phyloP scores from a whole-genome alignment of 2,329 filamentous ascomycete species.

The Neoscytalidium dimidiatum region DNA sequence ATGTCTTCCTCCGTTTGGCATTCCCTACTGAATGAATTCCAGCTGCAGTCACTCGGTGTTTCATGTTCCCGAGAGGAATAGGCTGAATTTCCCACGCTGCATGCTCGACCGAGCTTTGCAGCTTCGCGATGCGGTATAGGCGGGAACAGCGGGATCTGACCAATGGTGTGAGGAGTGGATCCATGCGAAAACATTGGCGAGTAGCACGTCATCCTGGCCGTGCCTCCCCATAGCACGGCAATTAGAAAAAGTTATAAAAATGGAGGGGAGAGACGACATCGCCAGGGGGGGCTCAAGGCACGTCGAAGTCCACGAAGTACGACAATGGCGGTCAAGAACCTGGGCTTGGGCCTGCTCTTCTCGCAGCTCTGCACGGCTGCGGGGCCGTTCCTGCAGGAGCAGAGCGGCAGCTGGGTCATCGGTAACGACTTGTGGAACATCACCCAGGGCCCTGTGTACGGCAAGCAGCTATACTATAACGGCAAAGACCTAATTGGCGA shows the following conservation, averaged over 20 bases:
- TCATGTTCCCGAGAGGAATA: background rate
- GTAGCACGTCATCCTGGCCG: slow-evolving; percentile 1
- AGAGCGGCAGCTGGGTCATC: slow-evolving; percentile 36
- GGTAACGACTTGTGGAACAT: slow-evolving; percentile 47
- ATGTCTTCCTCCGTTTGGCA: too few relatives aligned
- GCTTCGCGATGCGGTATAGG: background rate
- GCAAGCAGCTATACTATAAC: slow-evolving; percentile 45
- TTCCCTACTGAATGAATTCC: too few relatives aligned
- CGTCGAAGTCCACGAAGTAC: background rate
- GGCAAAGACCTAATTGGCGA: slow-evolving; percentile 43
- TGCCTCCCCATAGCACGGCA: background rate
- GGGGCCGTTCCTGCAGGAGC: slow-evolving; percentile 33
- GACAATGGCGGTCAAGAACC: background rate
- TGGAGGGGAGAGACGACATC: background rate
- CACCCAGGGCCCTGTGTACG: slow-evolving; percentile 41
- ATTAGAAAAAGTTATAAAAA: background rate
- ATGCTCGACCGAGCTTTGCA: background rate
- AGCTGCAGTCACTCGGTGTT: background rate
- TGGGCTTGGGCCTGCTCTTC: background rate
- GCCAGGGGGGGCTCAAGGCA: background rate
- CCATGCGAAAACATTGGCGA: background rate
- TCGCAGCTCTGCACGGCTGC: slow-evolving; percentile 4
- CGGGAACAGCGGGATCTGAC: background rate
- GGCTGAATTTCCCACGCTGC: background rate
- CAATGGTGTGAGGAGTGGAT: slow-evolving; percentile 11